phyloP scores from a whole-genome alignment of 2,329 filamentous ascomycete species.

The Aspergillus flavus region DNA sequence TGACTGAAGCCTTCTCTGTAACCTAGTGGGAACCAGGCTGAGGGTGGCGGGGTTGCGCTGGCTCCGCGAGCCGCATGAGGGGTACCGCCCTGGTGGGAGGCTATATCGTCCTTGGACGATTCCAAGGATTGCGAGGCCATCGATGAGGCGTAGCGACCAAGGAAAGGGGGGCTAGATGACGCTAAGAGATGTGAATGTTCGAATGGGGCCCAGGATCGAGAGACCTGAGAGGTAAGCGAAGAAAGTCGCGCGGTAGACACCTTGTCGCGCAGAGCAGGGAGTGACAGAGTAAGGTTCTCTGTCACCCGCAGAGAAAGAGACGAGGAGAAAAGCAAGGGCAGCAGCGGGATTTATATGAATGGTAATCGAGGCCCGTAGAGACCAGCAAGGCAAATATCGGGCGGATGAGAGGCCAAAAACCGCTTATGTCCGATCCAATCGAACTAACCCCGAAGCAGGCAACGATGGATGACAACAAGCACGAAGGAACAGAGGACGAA shows the following conservation, averaged over 20 bases:
- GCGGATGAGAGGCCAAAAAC: conserved; percentile 21
- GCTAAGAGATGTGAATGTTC: conserved; percentile 18
- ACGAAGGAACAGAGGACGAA: neutral
- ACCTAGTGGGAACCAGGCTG: conserved; percentile 74
- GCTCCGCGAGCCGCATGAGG: conserved; percentile 38
- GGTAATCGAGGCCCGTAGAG: conserved; percentile 10
- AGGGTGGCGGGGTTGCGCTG: conserved; percentile 32
- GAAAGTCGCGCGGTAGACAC: conserved; percentile 30
- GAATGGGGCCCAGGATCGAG: conserved; percentile 29
- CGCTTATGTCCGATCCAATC: conserved; percentile 25
- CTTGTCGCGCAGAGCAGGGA: conserved; percentile 24
- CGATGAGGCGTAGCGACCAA: conserved; percentile 28
- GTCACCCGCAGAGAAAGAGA: conserved; percentile 24
- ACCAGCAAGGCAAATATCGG: conserved; percentile 11
- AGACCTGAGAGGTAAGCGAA: conserved; percentile 25
- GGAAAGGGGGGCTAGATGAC: conserved; percentile 16
- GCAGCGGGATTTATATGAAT: conserved; percentile 7
- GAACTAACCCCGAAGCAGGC: neutral
- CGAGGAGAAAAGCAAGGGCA: neutral
- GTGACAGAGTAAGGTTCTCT: conserved; percentile 26
- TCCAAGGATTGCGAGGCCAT: conserved; percentile 43
- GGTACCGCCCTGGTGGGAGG: conserved; percentile 22
- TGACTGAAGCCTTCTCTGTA: conserved; percentile 91
- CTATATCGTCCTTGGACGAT: conserved; percentile 31
- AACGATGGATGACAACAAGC: neutral